Conservation (phyloP, 768 basidiomycete genomes). For the Imleria badia region DNA sequence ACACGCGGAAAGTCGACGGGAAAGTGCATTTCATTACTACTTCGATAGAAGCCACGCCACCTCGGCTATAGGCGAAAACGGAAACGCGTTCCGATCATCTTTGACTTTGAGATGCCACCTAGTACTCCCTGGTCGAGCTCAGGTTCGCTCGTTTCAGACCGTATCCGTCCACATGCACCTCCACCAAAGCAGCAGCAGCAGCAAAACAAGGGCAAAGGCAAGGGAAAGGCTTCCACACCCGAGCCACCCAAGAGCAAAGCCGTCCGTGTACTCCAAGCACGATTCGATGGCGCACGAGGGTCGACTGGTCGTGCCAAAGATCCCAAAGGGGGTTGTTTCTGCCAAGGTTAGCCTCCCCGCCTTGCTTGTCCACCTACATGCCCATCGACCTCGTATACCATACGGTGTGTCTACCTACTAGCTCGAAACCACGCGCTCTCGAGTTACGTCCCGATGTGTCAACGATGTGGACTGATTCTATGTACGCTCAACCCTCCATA, state of each 20-base stretch:
- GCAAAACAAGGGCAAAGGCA: conserved; percentile 33
- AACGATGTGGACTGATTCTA: conserved; percentile 59
- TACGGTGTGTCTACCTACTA: conserved; percentile 24
- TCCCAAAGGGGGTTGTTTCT: conserved; percentile 68
- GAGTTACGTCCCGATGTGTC: conserved; percentile 53
- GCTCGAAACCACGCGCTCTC: conserved; percentile 63
- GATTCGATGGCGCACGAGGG: conserved; percentile 41
- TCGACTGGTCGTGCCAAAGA: conserved; percentile 43
- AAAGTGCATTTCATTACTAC: too few species aligned
- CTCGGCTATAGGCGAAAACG: too few species aligned
- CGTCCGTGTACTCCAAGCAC: conserved; percentile 46
- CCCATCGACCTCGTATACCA: neutral
- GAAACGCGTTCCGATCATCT: neutral
- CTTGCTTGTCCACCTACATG: neutral
- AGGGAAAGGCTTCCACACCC: conserved; percentile 37
- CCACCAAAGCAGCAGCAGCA: conserved; percentile 24
- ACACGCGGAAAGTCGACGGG: too few species aligned
- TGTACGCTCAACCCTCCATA: conserved; percentile 57
- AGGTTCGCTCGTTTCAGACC: conserved; percentile 57
- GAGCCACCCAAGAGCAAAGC: conserved; percentile 46
- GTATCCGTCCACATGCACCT: conserved; percentile 38
- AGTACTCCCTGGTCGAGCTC: conserved; percentile 29
- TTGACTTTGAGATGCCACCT: neutral
- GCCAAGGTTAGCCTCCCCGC: conserved; percentile 47
- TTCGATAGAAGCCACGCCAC: too few species aligned